These are phyloP conservation scores for Saururus chinensis DNA, from an alignment of 164 flowering plant genomes.

Conservation along the genomic window DNA sequence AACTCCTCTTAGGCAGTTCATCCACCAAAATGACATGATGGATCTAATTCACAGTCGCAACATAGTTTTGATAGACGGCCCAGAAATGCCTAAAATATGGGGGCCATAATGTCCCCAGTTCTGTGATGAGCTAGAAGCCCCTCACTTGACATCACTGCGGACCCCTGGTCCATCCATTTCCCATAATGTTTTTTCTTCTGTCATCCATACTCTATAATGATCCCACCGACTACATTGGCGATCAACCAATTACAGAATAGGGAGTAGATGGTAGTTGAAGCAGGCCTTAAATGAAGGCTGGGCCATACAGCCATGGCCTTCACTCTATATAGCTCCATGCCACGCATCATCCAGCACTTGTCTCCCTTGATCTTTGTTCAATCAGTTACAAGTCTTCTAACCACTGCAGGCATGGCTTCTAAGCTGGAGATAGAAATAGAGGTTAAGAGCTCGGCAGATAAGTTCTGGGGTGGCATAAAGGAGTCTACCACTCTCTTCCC, in stretches of 20 bases:
- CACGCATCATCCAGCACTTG: not conserved
- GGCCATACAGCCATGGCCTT: not conserved
- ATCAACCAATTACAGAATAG: not conserved
- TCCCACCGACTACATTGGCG: not conserved
- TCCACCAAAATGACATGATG: too few relatives aligned
- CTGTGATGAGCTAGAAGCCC: too few relatives aligned
- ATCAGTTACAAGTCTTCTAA: not conserved
- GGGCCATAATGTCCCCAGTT: too few relatives aligned
- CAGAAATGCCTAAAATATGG: too few relatives aligned
- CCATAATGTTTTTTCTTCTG: not conserved
- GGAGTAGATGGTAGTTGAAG: slow-evolving; percentile 2
- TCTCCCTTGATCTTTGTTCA: not conserved
- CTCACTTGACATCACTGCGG: too few relatives aligned
- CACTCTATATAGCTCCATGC: not conserved
- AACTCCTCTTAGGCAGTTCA: too few relatives aligned
- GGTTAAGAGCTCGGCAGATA: slow-evolving; percentile 42
- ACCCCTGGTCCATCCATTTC: not conserved
- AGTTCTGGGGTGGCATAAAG: slow-evolving; percentile 46
- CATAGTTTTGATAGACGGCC: too few relatives aligned
- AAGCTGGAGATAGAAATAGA: slow-evolving; percentile 53
- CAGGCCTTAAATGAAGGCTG: not conserved
- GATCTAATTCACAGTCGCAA: too few relatives aligned
- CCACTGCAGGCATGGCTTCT: slow-evolving; percentile 11
- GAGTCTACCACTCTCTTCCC: slow-evolving; percentile 55
- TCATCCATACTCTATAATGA: not conserved